Evolutionary conservation across 345 rosid genomes (phyloP).

Genomic region (Eucalyptus cloeziana): DNA sequence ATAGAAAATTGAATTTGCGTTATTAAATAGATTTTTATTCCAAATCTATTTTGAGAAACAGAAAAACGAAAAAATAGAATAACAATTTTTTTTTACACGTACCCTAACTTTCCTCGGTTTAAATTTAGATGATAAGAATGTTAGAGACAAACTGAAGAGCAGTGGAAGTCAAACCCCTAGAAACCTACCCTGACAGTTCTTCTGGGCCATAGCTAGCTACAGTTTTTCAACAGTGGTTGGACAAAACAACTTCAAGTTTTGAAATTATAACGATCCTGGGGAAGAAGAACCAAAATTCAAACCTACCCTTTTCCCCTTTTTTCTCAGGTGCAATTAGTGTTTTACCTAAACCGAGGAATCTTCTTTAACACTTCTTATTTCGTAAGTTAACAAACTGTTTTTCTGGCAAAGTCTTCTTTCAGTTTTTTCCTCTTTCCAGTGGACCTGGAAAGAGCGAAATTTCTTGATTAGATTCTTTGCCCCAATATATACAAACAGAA

Average conservation of each 20-base stretch:
- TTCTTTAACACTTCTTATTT: neutral
- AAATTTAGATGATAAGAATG: neutral
- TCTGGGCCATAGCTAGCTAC: neutral
- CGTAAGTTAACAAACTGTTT: neutral
- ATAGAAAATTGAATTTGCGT: too few species aligned
- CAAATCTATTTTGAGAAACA: too few species aligned
- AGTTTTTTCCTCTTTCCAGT: neutral
- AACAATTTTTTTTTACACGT: too few species aligned
- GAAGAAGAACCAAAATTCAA: neutral
- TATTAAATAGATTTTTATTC: too few species aligned
- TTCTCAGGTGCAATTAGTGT: neutral
- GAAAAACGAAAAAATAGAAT: too few species aligned
- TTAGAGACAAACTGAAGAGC: neutral
- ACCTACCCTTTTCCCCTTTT: neutral
- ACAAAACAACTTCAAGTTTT: neutral
- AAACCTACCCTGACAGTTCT: neutral
- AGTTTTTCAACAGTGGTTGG: neutral
- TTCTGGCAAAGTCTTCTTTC: neutral
- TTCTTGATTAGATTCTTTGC: neutral
- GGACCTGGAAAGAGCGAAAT: neutral
- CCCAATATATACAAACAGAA: neutral
- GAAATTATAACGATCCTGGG: neutral
- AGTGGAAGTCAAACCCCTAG: neutral
- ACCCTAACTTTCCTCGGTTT: neutral
- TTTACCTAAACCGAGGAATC: neutral